Base-by-base conservation (phyloP, 179 eudicot genomes). In the Carnegiea gigantea region DNA sequence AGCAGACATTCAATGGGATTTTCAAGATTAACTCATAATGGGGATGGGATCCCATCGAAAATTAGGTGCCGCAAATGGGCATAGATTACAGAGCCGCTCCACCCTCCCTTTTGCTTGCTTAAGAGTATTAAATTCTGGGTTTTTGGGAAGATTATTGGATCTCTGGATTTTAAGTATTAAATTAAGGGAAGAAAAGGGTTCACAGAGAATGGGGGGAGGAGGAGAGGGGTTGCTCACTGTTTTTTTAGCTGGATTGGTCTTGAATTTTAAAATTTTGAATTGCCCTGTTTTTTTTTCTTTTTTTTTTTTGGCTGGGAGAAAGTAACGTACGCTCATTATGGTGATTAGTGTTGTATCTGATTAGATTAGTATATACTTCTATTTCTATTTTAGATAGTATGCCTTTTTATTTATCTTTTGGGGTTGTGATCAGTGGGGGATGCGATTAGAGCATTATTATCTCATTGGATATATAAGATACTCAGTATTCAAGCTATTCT, bases 291-390 rank as follows among this genome's bases (percentile, higher is more conserved):
- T 70, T 9, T 36, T 59, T 48, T 59, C 48, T 68, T 30, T 48
- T 33, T 71, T 18, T 23, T 36, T 26, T 20, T 36, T 78, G 21
- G 21, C 11, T 72, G 53, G 88, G 88, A 78, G 80, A 85, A 89
- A 88, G 92, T 89, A 84, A 87, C 86, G 85, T 76, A 83, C 70
- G 36, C 43, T 88, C 81, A 81, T 77, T 33, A 81, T 84, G 38
- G 72, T 26, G 79, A 24, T 54, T 73, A 44, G 78, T 77, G 59
- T 83, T 30, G 75, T 17, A 73, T 65, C 36, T 46, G 12, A 57
- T 81, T 68, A 64, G 54, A 62, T 13, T 62, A 23, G 68, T 62
- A 62, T 62, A 40, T 6, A 40, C 44, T 40, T 40, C 44, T 40
- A 40, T 40, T 7, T 40, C 44, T 40, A 40, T 40, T 5, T 7